A percentile compares a stretch with the other conserved stretches of the same genome.
Evolutionary conservation across 2,329 filamentous ascomycete species (phyloP).

Genomic region (Didymella exigua): DNA sequence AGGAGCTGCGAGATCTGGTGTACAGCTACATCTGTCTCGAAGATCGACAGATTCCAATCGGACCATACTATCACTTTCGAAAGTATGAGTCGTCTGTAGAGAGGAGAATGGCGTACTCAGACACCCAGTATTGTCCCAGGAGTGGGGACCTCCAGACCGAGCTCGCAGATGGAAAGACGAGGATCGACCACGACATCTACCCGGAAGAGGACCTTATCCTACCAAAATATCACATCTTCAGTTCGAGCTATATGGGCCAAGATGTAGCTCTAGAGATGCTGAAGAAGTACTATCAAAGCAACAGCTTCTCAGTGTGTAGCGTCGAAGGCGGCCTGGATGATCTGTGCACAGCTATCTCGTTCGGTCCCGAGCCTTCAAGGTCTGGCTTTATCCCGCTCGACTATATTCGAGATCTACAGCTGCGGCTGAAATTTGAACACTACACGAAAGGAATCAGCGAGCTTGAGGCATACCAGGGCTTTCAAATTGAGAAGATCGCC

Average conservation of each 20-base stretch:
- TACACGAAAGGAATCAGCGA: neutral
- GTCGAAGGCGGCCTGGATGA: slow-evolving; percentile 21
- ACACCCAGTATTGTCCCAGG: slow-evolving; percentile 1
- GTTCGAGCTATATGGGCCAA: slow-evolving; percentile 25
- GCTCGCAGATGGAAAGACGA: slow-evolving; percentile 25
- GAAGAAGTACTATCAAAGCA: slow-evolving; percentile 26
- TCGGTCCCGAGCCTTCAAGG: neutral
- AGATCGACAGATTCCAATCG: slow-evolving; percentile 28
- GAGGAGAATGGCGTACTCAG: neutral
- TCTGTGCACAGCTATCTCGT: slow-evolving; percentile 7
- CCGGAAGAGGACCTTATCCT: slow-evolving; percentile 26
- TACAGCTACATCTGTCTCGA: slow-evolving; percentile 33
- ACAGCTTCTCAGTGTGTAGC: slow-evolving; percentile 33
- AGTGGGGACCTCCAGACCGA: slow-evolving; percentile 1
- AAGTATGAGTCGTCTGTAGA: slow-evolving; percentile 13
- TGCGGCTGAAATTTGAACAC: slow-evolving; percentile 35
- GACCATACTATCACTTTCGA: slow-evolving; percentile 32
- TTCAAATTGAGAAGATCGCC: neutral
- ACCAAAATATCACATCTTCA: slow-evolving; percentile 28
- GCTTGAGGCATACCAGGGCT: neutral
- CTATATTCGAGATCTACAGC: slow-evolving; percentile 26
- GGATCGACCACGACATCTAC: slow-evolving; percentile 26
- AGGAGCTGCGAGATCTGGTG: slow-evolving; percentile 27
- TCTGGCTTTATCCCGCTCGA: slow-evolving; percentile 18
- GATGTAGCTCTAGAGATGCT: slow-evolving; percentile 20